Conservation (phyloP, 176 grass and related monocot species). For the Oryza brachyantha region DNA sequence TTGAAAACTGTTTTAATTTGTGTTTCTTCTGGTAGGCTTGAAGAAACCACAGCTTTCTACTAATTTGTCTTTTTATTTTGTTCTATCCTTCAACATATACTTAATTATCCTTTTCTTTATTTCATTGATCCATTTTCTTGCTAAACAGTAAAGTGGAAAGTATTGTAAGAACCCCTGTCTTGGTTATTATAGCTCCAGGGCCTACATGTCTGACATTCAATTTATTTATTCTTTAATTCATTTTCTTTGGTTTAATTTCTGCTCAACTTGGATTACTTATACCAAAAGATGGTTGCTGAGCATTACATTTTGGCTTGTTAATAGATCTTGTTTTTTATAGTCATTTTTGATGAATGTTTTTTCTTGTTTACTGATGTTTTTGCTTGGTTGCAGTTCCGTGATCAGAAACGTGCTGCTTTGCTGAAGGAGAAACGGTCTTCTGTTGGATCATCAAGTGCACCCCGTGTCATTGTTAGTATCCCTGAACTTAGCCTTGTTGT, state of each 20-base stretch:
- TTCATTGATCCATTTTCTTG: not conserved
- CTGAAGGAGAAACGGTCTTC: conserved; percentile 82
- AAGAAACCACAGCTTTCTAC: not conserved
- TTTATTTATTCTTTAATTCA: not conserved
- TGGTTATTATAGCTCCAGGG: not conserved
- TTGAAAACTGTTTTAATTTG: not conserved
- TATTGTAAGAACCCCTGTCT: not conserved
- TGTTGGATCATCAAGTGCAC: conserved; percentile 47
- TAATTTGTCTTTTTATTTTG: not conserved
- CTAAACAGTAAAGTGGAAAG: not conserved
- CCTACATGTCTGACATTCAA: not conserved
- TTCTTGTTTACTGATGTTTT: conserved; percentile 19
- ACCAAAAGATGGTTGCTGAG: not conserved
- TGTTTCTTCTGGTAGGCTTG: not conserved
- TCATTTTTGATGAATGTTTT: too few relatives aligned
- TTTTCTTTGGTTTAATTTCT: not conserved
- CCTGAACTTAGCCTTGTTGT: conserved; percentile 8
- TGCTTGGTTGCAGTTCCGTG: conserved; percentile 51
- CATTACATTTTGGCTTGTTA: too few relatives aligned
- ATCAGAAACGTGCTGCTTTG: conserved; percentile 79
- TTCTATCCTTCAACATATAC: not conserved
- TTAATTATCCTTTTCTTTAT: not conserved
- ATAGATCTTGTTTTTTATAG: not conserved
- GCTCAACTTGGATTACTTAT: not conserved
- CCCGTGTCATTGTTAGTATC: conserved; percentile 75